These are phyloP conservation scores for Cucurbita argyrosperma DNA, from an alignment of 306 rosid species.

Conservation along the genomic window DNA sequence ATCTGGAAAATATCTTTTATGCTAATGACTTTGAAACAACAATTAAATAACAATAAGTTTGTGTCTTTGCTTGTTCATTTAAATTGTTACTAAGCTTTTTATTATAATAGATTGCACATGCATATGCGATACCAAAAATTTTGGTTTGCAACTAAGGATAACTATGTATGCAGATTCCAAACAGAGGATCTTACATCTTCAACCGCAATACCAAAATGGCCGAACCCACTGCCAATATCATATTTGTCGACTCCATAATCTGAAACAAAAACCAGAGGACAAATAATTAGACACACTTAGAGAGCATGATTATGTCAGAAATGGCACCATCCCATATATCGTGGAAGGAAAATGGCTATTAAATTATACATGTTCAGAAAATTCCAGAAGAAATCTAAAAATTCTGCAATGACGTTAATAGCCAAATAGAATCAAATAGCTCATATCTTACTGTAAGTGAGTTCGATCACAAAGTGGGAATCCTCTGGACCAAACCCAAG, in stretches of 20 bases:
- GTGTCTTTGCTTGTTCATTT: background rate
- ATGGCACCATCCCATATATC: background rate
- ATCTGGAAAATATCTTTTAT: background rate
- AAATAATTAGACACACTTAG: background rate
- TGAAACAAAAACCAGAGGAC: conserved; percentile 22
- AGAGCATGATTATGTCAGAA: background rate
- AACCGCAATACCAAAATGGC: conserved; percentile 78
- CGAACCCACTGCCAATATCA: conserved; percentile 71
- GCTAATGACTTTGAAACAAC: background rate
- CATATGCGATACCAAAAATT: background rate
- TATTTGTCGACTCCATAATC: conserved; percentile 75
- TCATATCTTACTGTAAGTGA: conserved; percentile 60
- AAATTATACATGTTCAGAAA: background rate
- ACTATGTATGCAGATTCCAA: background rate
- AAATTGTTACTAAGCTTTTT: background rate
- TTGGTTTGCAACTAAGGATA: background rate
- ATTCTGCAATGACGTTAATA: background rate
- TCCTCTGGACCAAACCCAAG: conserved; percentile 91
- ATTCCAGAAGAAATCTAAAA: background rate
- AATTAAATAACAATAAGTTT: background rate
- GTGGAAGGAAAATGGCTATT: background rate
- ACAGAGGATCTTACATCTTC: conserved; percentile 60
- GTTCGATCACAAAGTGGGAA: conserved; percentile 71
- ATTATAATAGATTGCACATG: background rate
- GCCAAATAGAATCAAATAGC: conserved; percentile 7